Conservation (phyloP, 2,329 filamentous ascomycete genomes). For the Rhynchosporium graminicola region DNA sequence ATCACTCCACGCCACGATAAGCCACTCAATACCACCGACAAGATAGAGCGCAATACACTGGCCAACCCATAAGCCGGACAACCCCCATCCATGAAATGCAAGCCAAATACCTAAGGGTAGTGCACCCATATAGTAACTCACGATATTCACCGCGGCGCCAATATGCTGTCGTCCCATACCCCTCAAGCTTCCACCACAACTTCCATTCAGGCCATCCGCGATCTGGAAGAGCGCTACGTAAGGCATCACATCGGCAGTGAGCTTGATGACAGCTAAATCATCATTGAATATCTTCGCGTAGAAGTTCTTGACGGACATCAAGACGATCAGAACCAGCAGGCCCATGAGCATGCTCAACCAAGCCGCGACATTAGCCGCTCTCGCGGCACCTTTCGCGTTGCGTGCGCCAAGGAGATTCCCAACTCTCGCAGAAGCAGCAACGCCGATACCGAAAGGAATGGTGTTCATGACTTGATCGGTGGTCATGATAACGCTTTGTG, state of each 20-base stretch:
- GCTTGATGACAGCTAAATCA: constrained; percentile 67
- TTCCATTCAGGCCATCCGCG: constrained; percentile 82
- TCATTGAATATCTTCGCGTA: constrained; percentile 83
- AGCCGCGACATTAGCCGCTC: constrained; percentile 75
- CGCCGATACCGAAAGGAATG: constrained; percentile 82
- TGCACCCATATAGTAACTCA: constrained; percentile 83
- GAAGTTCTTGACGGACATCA: constrained; percentile 70
- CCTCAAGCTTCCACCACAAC: constrained; percentile 76
- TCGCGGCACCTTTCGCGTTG: constrained; percentile 63
- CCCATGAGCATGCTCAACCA: constrained; percentile 72
- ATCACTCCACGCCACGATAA: constrained; percentile 73
- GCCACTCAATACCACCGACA: constrained; percentile 77
- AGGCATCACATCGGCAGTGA: constrained; percentile 79
- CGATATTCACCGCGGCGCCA: constrained; percentile 76
- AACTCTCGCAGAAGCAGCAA: constrained; percentile 75
- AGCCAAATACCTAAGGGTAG: constrained; percentile 81
- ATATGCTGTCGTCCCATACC: constrained; percentile 88
- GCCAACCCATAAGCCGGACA: constrained; percentile 79
- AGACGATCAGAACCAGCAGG: constrained; percentile 61
- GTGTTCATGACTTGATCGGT: constrained; percentile 79
- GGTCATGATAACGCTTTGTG: constrained; percentile 89
- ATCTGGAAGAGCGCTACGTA: constrained; percentile 90
- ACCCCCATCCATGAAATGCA: constrained; percentile 83
- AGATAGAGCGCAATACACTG: constrained; percentile 81
- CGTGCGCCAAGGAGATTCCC: constrained; percentile 77